Conservation (phyloP, 23 red algal genomes). For the Cyanidium caldarium region DNA sequence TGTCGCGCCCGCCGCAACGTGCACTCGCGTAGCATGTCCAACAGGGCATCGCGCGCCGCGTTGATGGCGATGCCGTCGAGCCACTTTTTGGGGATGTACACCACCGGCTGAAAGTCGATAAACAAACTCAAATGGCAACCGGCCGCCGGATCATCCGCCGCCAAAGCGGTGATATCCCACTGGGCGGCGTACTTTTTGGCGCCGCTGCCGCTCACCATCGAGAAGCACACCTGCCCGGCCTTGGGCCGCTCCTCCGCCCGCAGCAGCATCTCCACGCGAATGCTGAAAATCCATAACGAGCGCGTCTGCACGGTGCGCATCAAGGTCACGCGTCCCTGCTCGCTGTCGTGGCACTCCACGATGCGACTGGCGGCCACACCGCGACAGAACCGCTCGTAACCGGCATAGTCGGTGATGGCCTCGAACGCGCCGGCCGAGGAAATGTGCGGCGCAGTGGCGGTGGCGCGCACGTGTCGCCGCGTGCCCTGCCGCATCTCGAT, state of each 20-base stretch:
- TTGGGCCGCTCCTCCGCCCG: not conserved
- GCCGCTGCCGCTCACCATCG: not conserved
- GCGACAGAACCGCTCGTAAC: not conserved
- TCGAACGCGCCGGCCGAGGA: not conserved
- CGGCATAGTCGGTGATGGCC: not conserved
- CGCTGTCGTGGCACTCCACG: not conserved
- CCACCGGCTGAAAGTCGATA: not conserved
- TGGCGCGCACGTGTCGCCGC: not conserved
- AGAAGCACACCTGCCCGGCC: not conserved
- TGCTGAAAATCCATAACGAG: not conserved
- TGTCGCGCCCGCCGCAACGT: not conserved
- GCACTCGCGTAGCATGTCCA: not conserved
- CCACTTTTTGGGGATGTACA: constrained; percentile 4
- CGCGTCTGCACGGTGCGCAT: constrained; percentile 1
- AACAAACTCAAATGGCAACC: not conserved
- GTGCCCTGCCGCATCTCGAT: not conserved
- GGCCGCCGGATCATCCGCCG: not conserved
- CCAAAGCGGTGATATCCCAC: not conserved
- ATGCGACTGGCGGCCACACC: not conserved
- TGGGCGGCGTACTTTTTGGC: not conserved
- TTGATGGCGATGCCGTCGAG: constrained; percentile 2
- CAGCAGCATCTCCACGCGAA: not conserved
- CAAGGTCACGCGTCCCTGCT: not conserved
- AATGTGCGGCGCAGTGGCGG: not conserved
- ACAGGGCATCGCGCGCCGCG: not conserved